Evolutionary conservation across 306 rosid species (phyloP), one percentile per base, ranked within the genome.

Genomic region (Cucurbita maxima): DNA sequence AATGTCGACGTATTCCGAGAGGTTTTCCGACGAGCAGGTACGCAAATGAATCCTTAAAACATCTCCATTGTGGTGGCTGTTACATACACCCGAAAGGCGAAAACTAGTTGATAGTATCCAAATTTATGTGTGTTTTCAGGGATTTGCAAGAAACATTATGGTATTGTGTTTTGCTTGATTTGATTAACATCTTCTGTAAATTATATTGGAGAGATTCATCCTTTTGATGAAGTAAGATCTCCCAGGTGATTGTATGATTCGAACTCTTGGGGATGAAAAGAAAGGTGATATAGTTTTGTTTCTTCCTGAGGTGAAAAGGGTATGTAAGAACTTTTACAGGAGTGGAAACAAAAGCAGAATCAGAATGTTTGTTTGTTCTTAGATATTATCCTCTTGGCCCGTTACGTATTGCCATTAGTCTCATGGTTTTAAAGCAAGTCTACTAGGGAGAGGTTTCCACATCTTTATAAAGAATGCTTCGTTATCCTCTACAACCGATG

Each of bases 1-100:
- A 7, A 80, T 79, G 75, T 88, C 96, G n/a, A 87, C 96, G 3
- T 85, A 86, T 75, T 86, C 91, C 13, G 97, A 85, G 96, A 75
- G 78, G 20, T 62, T 16, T 50, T 75, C 72, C 7, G 78, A 75
- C 43, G 78, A 75, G 45, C 72, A 61, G 78, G 78, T 75, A 75
- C 48, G 30, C 52, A n/a, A 75, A 19, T 41, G 47, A 75, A 34
- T 60, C 48, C 58, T 37, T 56, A 40, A 58, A 18, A 40, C 51
- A 63, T 38, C 50, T 30, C 34, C 34, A 30, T 30, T 30, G 34
- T 30, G 34, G 34, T 30, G 34, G 34, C 34, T 30, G 34, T 30
- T 30, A 30, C 34, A 30, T 30, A 30, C 34, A 30, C 34, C 34
- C 34, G 3, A 30, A 30, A 30, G 34, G 34, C 3, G 34, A 30